Evolutionary conservation across 768 basidiomycete genomes (phyloP), one percentile per base, ranked within the genome.

Genomic region (Boletus sp.): DNA sequence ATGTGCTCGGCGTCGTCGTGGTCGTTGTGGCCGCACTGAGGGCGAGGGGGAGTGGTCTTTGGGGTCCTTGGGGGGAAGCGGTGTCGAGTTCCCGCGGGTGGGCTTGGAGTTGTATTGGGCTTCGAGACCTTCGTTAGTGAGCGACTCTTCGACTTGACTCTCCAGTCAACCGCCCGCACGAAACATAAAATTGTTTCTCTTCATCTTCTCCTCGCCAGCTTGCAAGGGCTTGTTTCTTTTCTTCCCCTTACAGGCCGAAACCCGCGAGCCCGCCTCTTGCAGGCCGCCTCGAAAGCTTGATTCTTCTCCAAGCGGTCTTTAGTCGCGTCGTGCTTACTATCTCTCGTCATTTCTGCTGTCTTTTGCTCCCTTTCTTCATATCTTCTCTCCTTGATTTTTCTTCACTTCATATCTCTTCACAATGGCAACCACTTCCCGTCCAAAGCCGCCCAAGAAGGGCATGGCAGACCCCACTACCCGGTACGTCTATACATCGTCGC

Each of bases 341-440:
- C 69, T 72, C 58, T 69, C 55, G 51, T 55, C 67, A 72, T 64
- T 68, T 73, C 69, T 65, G 67, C 62, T 66, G 59, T 68, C 59
- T 58, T 69, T 66, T 64, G 53, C 55, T 58, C 53, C 60, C 61
- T 60, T 54, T 19, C 19, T 56, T 64, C 63, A 51, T 47, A 52
- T 63, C 58, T 56, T 61, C 56, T 65, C 54, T 70, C 68, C 38
- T 70, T 71, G 62, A 63, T 65, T 70, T 64, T 56, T 63, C 61
- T 56, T 52, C 42, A 56, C 57, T 52, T 56, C 57, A 50, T 53
- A 44, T 53, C 40, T 63, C 58, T 60, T 59, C 55, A 50, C 62
- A 58, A 89, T 89, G 87, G 82, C 85, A 64, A 77, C 84, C 53
- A 70, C 82, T 64, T 74, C 83, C 64, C 79, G 88, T 70, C 68